Conservation (phyloP, 2,329 filamentous ascomycete genomes). For the Epichloe gansuensis region DNA sequence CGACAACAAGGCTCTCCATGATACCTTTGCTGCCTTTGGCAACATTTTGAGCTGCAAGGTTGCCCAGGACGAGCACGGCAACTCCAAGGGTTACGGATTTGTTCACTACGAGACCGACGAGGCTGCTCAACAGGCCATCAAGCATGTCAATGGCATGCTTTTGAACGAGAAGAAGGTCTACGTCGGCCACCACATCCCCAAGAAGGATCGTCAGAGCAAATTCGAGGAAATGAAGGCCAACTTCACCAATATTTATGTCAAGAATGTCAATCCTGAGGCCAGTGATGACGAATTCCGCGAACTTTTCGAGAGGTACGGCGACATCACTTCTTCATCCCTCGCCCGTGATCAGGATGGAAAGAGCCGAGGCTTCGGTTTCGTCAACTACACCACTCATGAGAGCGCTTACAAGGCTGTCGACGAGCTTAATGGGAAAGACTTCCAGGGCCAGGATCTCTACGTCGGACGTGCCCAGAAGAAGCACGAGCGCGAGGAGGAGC, state of each 20-base stretch:
- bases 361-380: conserved; percentile 90
- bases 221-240: conserved; percentile 99
- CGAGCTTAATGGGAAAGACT: conserved; percentile 80
- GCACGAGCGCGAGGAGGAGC: conserved; percentile 98
- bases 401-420: conserved; percentile 77
- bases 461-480: conserved; percentile 99
- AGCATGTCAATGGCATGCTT: conserved; percentile 99
- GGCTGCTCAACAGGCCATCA: conserved; percentile 92
- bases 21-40: conserved; percentile 96
- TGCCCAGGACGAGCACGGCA: conserved; percentile 89
- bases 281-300: conserved; percentile 90
- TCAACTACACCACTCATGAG: conserved; percentile 91
- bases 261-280: conserved; percentile 81
- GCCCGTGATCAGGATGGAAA: conserved; percentile 82
- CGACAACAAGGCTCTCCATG: conserved; percentile 99
- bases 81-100: conserved; percentile 98
- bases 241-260: conserved; percentile 99
- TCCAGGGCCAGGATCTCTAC: conserved; percentile 91
- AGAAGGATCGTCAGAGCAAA: conserved; percentile 99
- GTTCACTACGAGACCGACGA: conserved; percentile 99
- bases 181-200: conserved; percentile 97
- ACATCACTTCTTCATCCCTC: conserved; percentile 91
- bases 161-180: conserved; percentile 99
- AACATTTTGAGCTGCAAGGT: conserved; percentile 99
- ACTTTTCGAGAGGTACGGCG: conserved; percentile 82